These are phyloP conservation scores for Hirsutella thompsonii DNA, from an alignment of 2,329 filamentous ascomycete genomes.

Conservation along the genomic window DNA sequence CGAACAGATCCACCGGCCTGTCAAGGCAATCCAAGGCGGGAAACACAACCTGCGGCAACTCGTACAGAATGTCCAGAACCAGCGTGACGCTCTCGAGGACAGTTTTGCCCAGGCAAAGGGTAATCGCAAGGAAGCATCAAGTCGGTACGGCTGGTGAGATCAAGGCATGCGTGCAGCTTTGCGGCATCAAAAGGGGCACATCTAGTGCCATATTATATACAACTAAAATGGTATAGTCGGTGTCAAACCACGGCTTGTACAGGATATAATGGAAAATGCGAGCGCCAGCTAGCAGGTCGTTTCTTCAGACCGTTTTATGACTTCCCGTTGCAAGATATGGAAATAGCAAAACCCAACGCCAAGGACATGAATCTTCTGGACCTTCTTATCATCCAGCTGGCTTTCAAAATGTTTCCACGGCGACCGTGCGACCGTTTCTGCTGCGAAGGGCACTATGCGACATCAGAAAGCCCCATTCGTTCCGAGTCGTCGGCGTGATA, in stretches of 20 bases:
- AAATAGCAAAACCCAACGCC: neutral
- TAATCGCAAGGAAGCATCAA: conserved; percentile 71
- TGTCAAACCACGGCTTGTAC: neutral
- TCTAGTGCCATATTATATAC: neutral
- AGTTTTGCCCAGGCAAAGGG: conserved; percentile 72
- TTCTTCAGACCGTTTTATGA: no score
- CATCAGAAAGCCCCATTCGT: conserved; percentile 51
- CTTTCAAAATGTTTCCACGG: conserved; percentile 37
- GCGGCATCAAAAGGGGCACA: neutral
- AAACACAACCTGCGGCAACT: conserved; percentile 86
- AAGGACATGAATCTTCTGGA: neutral
- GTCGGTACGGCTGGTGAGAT: conserved; percentile 63
- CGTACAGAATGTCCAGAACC: conserved; percentile 67
- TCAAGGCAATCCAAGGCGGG: conserved; percentile 66
- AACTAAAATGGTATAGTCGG: neutral
- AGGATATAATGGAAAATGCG: neutral
- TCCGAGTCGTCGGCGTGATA: conserved; percentile 47
- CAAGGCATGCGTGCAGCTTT: neutral
- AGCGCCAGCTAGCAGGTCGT: neutral
- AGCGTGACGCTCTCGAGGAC: conserved; percentile 81
- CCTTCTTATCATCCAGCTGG: conserved; percentile 4
- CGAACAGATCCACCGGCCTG: conserved; percentile 64
- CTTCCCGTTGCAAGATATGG: no score
- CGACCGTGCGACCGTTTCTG: conserved; percentile 25
- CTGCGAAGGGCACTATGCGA: conserved; percentile 29